Conservation (phyloP, 2,329 filamentous ascomycete species). For the Ascochyta clinopodiicola region DNA sequence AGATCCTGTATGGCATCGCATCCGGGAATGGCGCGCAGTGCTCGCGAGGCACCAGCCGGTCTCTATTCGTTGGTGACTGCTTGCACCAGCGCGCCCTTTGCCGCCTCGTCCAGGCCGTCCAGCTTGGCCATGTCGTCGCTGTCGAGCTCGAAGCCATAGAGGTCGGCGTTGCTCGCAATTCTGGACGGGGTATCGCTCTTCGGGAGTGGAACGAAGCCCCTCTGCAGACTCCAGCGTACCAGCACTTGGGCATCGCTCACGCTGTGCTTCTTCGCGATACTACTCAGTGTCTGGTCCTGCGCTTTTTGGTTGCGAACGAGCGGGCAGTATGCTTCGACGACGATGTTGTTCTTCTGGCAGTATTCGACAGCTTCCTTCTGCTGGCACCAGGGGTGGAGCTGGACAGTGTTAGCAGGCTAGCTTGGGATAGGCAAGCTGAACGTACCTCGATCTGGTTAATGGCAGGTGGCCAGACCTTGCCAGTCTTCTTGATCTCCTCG, state of each 20-base stretch:
- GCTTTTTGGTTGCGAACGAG: slow-evolving; percentile 75
- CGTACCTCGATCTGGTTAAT: slow-evolving; percentile 76
- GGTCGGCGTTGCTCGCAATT: slow-evolving; percentile 45
- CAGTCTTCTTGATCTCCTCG: slow-evolving; percentile 70
- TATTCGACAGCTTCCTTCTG: slow-evolving; percentile 66
- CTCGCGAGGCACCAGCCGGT: background rate
- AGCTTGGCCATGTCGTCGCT: slow-evolving; percentile 43
- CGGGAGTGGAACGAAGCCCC: slow-evolving; percentile 56
- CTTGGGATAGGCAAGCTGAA: background rate
- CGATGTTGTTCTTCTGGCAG: slow-evolving; percentile 64
- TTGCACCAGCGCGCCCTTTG: slow-evolving; percentile 44
- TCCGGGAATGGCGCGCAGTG: background rate
- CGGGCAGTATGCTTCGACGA: slow-evolving; percentile 69
- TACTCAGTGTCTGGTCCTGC: slow-evolving; percentile 69
- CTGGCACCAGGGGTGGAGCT: slow-evolving; percentile 77
- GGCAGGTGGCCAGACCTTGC: slow-evolving; percentile 71
- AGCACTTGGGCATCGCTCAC: slow-evolving; percentile 80
- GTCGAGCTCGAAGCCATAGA: slow-evolving; percentile 48
- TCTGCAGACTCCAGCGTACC: slow-evolving; percentile 82
- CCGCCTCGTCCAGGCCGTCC: slow-evolving; percentile 44
- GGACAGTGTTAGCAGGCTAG: slow-evolving; percentile 7
- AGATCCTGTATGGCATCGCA: background rate
- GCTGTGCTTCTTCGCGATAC: slow-evolving; percentile 72
- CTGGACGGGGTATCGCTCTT: slow-evolving; percentile 48
- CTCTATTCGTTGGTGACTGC: slow-evolving; percentile 19